Conservation (phyloP, 2,329 filamentous ascomycete species). For the Pseudocercospora vitis region DNA sequence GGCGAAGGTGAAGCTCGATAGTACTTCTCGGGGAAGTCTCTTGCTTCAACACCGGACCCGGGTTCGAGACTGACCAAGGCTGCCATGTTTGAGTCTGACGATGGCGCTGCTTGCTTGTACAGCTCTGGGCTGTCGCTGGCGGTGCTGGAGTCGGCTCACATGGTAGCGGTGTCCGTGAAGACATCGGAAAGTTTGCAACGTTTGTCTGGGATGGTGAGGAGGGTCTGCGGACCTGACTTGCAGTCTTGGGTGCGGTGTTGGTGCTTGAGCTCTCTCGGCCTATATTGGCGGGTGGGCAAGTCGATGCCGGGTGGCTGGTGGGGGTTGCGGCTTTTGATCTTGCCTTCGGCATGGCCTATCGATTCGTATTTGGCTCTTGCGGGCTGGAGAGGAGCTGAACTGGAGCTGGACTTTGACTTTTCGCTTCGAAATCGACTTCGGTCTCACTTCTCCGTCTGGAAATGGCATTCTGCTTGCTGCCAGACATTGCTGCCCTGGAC, state of each 20-base stretch:
- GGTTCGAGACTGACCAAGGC: neutral
- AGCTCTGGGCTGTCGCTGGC: neutral
- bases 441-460: too few species aligned
- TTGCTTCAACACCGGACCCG: neutral
- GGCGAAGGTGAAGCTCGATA: slow-evolving; percentile 3
- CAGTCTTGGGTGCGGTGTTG: slow-evolving; percentile 4
- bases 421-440: neutral
- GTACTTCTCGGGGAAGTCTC: slow-evolving; percentile 3
- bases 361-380: neutral
- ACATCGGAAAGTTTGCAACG: slow-evolving; percentile 6
- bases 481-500: neutral
- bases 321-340: neutral
- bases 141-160: neutral
- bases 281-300: neutral
- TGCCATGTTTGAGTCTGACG: too few species aligned
- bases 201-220: slow-evolving; percentile 2
- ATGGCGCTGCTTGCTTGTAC: neutral
- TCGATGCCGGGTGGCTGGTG: slow-evolving; percentile 7
- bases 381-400: neutral
- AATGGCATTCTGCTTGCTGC: too few species aligned
- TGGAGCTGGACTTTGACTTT: neutral
- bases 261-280: neutral
- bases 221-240: neutral
- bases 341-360: neutral
- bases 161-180: neutral